Evolutionary conservation across 495 filamentous ascomycete genomes (phyloP).

Genomic region (Xylaria grammica): DNA sequence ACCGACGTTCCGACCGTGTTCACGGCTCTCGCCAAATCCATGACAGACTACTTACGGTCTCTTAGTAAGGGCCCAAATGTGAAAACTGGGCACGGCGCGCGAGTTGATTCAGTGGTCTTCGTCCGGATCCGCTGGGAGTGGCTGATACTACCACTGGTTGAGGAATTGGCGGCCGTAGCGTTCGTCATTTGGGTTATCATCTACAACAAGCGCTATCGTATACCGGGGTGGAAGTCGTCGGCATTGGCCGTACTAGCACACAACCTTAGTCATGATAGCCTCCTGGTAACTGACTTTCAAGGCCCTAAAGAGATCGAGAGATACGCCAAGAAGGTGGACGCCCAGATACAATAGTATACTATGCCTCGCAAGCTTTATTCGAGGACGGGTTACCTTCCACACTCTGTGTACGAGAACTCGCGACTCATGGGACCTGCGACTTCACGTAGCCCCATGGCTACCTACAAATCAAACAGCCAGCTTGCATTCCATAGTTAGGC

Average conservation of each 20-base stretch:
- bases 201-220: not conserved
- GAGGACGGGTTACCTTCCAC: too few species aligned
- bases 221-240: conserved; percentile 21
- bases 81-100: not conserved
- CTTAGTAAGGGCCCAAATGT: not conserved
- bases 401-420: too few species aligned
- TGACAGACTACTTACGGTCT: conserved; percentile 3
- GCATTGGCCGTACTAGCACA: conserved; percentile 25
- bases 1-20: not conserved
- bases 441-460: too few species aligned
- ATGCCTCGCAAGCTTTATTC: too few species aligned
- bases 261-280: not conserved
- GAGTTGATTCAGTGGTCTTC: not conserved
- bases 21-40: not conserved
- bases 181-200: conserved; percentile 10
- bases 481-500: too few species aligned
- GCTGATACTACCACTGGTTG: not conserved
- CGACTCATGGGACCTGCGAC: too few species aligned
- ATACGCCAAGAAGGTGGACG: not conserved
- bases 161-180: not conserved
- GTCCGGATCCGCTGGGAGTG: not conserved
- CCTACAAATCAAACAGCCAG: too few species aligned
- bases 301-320: not conserved
- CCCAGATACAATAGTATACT: not conserved
- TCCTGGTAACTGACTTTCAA: not conserved